Evolutionary conservation across 805 yeast genomes (phyloP).

Genomic region (Pichia gijzeniarum): DNA sequence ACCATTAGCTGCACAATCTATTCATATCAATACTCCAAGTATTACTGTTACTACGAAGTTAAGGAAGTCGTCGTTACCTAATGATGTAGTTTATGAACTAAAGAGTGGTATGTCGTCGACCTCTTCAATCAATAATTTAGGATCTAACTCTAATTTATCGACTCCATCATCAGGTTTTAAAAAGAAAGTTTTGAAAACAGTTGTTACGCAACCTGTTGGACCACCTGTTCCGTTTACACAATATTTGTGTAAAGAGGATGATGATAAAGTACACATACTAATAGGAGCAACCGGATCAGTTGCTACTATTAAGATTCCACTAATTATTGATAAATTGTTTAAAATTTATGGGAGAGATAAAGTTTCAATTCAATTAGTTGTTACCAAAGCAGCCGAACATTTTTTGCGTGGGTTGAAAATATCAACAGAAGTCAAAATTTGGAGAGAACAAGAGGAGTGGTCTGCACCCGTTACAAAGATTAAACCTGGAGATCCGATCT

Average conservation of each 20-base stretch:
- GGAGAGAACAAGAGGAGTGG: constrained; percentile 98
- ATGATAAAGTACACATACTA: constrained; percentile 78
- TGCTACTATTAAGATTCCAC: constrained; percentile 89
- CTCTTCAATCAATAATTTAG: constrained; percentile 4
- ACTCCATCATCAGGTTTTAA: constrained; percentile 10
- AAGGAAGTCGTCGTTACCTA: constrained; percentile 5
- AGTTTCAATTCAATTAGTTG: constrained; percentile 78
- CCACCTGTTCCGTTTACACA: constrained; percentile 73
- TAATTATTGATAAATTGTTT: constrained; percentile 79
- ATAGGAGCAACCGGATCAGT: constrained; percentile 95
- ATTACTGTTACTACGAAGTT: not conserved
- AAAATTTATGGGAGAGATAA: constrained; percentile 69
- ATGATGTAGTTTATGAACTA: constrained; percentile 1
- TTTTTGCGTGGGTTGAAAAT: constrained; percentile 53
- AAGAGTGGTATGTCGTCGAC: constrained; percentile 11
- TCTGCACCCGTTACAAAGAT: constrained; percentile 36
- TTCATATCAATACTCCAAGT: not conserved
- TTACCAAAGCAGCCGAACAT: constrained; percentile 80
- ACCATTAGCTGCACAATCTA: not conserved
- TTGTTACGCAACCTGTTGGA: constrained; percentile 50
- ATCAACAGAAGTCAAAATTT: constrained; percentile 67
- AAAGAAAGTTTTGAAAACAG: constrained; percentile 36
- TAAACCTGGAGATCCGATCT: constrained; percentile 83
- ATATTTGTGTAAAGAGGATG: constrained; percentile 66
- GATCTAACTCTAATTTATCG: constrained; percentile 10